Percentiles rank a stretch among this genome's conserved stretches.
Evolutionary conservation across 352 stramenopile genomes (phyloP).

Genomic region (Phytophthora colocasiae): DNA sequence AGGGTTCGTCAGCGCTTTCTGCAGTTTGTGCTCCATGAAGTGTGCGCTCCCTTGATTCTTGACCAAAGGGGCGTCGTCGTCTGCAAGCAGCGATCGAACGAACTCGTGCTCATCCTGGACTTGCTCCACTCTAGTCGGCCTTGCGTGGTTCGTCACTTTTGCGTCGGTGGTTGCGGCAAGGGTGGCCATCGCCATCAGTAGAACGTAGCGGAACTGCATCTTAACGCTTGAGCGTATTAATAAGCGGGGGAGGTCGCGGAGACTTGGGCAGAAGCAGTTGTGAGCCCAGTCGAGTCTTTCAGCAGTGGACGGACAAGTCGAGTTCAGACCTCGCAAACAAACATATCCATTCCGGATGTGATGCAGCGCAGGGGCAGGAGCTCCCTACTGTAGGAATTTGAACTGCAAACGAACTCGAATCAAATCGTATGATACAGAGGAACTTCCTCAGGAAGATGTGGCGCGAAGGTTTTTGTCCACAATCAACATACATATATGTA

Average conservation of each 20-base stretch:
- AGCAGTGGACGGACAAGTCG: neutral
- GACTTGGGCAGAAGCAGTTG: neutral
- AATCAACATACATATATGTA: conserved; percentile 1
- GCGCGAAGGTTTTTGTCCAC: neutral
- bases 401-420: neutral
- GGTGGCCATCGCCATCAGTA: neutral
- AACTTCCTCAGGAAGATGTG: too few species aligned
- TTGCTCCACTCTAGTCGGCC: neutral
- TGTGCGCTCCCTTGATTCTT: neutral
- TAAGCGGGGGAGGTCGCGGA: neutral
- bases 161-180: conserved; percentile 1
- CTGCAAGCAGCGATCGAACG: conserved; percentile 3
- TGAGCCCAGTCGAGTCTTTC: neutral
- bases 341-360: neutral
- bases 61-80: neutral
- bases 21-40: conserved; percentile 26
- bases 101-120: conserved; percentile 3
- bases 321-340: neutral
- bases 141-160: neutral
- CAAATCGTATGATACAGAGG: neutral
- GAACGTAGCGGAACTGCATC: conserved; percentile 2
- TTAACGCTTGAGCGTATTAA: neutral
- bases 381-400: conserved; percentile 1
- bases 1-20: conserved; percentile 19
- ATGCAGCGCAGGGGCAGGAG: neutral